Evolutionary conservation across 768 basidiomycete genomes (phyloP), one percentile per base, ranked within the genome.

Genomic region (Sutorius australiensis): DNA sequence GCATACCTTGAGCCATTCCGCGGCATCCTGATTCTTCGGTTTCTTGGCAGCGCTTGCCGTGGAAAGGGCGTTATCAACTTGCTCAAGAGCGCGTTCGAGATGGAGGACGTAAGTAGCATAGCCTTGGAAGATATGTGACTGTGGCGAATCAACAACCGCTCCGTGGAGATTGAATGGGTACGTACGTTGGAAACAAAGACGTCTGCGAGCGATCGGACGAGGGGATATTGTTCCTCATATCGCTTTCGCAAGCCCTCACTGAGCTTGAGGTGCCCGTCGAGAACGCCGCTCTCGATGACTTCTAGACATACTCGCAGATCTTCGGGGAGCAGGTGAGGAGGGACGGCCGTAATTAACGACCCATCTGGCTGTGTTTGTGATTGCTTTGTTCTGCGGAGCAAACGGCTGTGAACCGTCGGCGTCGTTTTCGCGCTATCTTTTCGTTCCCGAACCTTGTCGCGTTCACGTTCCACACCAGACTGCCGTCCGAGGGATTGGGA

Each of bases 41-140:
- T 86, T 86, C 71, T 89, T 91, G 37, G 79, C 78, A 3, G 81
- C 73, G 46, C 77, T 77, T 31, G 82, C 81, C 1, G 71, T 74
- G 14, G 81, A 81, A 39, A 94, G 75, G 16, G 86, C 85, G 31
- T 85, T 80, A 67, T 98, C 92, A 5, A 93, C 88, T 64, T 92
- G 87, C 56, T 87, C 84, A 41, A 98, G 76, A 3, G 95, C 93
- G 33, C 87, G 81, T 69, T 98, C 95, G 32, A 98, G 77, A 66
- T 95, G 92, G n/a, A 98, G 75, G 19, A 98, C 91, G 65, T 95
- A 98, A 30, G 86, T 88, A 0, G 91, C 88, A 73, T 99, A 99
- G 54, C 93, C 93, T 56, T 89, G 83, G 55, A 99, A 84, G 50
- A 99, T 92, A 67, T 92, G 89, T 16, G 92, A 90, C 94, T 95